Evolutionary conservation across 495 filamentous ascomycete genomes (phyloP), one percentile per base, ranked within the genome.

Genomic region (Venustampulla echinocandica): DNA sequence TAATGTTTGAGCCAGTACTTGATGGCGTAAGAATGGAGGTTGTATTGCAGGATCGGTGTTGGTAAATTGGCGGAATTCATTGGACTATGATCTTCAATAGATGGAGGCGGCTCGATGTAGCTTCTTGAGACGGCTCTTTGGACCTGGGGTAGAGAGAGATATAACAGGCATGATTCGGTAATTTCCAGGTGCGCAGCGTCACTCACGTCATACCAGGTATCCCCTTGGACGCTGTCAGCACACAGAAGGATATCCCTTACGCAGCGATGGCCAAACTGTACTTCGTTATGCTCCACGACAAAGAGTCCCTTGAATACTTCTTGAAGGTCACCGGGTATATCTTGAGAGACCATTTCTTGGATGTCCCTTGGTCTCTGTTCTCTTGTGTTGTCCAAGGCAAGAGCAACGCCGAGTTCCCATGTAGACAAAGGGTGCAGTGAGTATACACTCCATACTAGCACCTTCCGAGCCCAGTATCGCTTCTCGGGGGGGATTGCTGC

Each of bases 221-320:
- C n/a, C n/a, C 17, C 20, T 25, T 35, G 13, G 2, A 18, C 41
- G 4, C 11, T 23, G n/a, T 34, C 22, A 20, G 28, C 39, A 1
- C 38, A 1, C 4, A 47, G 32, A 3, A 14, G 24, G 15, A 35
- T 14, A 2, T 35, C 11, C 14, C 44, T 35, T 11, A 45, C 38
- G 3, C 39, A 42, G 20, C 21, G 35, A 24, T 56, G 49, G 11
- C 22, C 47, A 30, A 56, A 56, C 15, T 45, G 46, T 17, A 56
- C 23, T n/a, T 51, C 39, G 3, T 41, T 25, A n/a, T 47, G 20
- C 6, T 51, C 24, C n/a, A 49, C 18, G 13, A 40, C 33, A 21
- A 56, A 35, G 5, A 56, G 38, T n/a, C 49, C 53, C 5, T 42
- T 23, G 30, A 56, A 45, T 10, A 30, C 13, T 21, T 25, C 15